These are phyloP conservation scores for Gossypium longicalyx DNA, from an alignment of 345 rosid genomes.

Conservation along the genomic window DNA sequence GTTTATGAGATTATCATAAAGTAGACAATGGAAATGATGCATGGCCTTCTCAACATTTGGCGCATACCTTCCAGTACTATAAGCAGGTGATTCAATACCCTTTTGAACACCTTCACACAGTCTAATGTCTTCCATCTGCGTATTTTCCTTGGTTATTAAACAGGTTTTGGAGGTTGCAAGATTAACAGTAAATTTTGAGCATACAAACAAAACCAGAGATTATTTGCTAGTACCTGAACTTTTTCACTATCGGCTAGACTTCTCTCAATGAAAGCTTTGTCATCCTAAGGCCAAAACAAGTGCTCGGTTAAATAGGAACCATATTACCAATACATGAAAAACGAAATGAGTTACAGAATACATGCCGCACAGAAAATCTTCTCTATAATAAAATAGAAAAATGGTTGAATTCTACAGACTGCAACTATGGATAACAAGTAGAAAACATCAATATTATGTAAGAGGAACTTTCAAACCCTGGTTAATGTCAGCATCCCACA, in stretches of 20 bases:
- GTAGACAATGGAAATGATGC: conserved; percentile 69
- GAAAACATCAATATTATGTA: neutral
- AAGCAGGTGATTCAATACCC: conserved; percentile 72
- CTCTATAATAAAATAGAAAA: neutral
- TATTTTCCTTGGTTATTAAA: neutral
- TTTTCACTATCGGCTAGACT: conserved; percentile 67
- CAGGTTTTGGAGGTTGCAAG: neutral
- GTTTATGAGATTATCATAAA: conserved; percentile 36
- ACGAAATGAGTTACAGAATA: neutral
- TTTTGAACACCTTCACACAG: conserved; percentile 79
- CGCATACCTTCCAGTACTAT: conserved; percentile 60
- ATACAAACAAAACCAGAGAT: neutral
- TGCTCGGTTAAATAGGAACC: neutral
- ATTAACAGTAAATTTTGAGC: neutral
- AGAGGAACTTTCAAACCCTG: neutral
- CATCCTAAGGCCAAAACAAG: conserved; percentile 45
- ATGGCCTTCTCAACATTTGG: conserved; percentile 64
- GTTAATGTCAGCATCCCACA: neutral
- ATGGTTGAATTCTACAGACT: neutral
- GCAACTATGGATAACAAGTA: neutral
- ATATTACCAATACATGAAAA: neutral
- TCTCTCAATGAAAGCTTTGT: conserved; percentile 50
- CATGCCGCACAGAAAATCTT: neutral
- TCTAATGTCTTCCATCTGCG: conserved; percentile 67
- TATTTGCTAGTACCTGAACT: conserved; percentile 53